Base-by-base conservation (phyloP, 106 monocot genomes). In the Narthecium ossifragum region DNA sequence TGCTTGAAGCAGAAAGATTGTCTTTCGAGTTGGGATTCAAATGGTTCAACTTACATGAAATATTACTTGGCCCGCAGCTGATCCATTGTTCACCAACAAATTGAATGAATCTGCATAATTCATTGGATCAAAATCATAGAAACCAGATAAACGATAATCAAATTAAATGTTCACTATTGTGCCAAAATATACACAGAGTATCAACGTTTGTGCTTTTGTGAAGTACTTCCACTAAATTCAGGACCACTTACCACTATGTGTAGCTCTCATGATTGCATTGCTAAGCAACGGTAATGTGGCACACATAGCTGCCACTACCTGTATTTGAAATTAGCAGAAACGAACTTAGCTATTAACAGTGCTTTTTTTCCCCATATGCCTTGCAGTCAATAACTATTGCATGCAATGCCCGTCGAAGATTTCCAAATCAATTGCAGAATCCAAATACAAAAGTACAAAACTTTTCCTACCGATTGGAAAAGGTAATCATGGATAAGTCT, bases 51-150 rank as follows among this genome's bases (percentile, higher is more conserved):
- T 83, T 65, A 94, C 94, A 69, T 94, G 94, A 67, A 90, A 94
- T 70, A 94, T 78, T 37, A 90, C 90, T 90, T 94, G 94, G 21
- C 94, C 94, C 40, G 94, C 94, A 47, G 94, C 94, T 39, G 70
- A 54, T 67, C 89, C 86, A 69, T 70, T 90, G 58, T 94, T 94
- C 47, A 86, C 83, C 50, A 90, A 31, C 46, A 94, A 60, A 75
- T 94, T 94, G 68, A 86, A 94, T 50, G 90, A 89, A 78, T 94
- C 89, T 94, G 86, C 53, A 66, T n/a, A n/a, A n/a, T 8, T 2
- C 14, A 53, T 28, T 53, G 28, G 13, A 50, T 22, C 24, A 50
- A 50, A 9, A 26, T 28, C 11, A 28, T 13, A 26, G 29, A 28
- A 53, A 53, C 11, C 17, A 1, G 26, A 14, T 5, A 28, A 53